A percentile compares a stretch with the other conserved stretches of the same genome.
These are phyloP conservation scores for Ophiocordyceps camponoti-leonardi DNA, from an alignment of 2,329 filamentous ascomycete genomes.

Conservation along the genomic window DNA sequence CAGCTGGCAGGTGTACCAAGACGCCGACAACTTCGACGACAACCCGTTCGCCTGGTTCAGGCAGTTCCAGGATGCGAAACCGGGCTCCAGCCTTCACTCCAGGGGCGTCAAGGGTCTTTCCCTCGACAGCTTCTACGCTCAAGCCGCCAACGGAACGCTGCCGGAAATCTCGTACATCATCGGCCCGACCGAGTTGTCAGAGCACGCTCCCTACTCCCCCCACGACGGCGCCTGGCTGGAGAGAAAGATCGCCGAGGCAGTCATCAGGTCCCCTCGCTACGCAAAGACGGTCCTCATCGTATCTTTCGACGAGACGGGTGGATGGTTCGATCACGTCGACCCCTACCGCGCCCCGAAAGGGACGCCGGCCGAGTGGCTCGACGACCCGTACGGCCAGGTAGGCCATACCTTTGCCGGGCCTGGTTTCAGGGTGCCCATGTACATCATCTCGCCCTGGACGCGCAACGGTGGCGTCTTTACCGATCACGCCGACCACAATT, in stretches of 20 bases:
- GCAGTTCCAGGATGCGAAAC: conserved; percentile 28
- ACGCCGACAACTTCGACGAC: conserved; percentile 34
- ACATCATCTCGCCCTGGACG: conserved; percentile 38
- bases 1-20: conserved; percentile 32
- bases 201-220: conserved; percentile 34
- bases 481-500: conserved; percentile 36
- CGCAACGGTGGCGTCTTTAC: conserved; percentile 34
- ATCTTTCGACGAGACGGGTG: conserved; percentile 29
- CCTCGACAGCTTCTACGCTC: conserved; percentile 30
- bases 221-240: conserved; percentile 37
- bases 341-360: conserved; percentile 29
- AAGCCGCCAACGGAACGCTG: conserved; percentile 30
- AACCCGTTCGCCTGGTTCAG: conserved; percentile 35
- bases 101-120: conserved; percentile 28
- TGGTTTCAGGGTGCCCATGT: conserved; percentile 32
- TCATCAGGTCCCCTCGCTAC: conserved; percentile 30
- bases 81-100: conserved; percentile 21
- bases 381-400: conserved; percentile 22
- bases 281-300: conserved; percentile 28
- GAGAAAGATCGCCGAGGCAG: conserved; percentile 30
- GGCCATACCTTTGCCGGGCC: conserved; percentile 16
- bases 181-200: conserved; percentile 31
- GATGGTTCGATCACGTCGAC: conserved; percentile 36
- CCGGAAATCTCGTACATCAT: conserved; percentile 33
- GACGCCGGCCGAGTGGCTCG: conserved; percentile 33